phyloP scores from a whole-genome alignment of 495 filamentous ascomycete species.

The Podospora pseudocomata region DNA sequence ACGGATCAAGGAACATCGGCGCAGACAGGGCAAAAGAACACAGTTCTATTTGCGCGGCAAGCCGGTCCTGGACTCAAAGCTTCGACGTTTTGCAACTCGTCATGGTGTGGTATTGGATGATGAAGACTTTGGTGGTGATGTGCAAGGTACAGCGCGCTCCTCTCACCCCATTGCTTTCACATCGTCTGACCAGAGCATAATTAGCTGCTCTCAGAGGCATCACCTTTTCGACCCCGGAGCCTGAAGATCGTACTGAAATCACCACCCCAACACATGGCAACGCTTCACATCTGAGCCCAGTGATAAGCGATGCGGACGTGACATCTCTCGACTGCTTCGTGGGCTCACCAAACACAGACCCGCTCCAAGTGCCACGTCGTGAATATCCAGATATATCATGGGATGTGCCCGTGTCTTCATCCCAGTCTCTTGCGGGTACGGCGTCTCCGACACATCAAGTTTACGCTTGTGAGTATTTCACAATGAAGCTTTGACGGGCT shows the following conservation, averaged over 20 bases:
- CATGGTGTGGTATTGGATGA: neutral
- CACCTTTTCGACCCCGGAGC: neutral
- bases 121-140: neutral
- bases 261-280: neutral
- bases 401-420: neutral
- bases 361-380: no score
- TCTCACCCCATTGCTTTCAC: neutral
- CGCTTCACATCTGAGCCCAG: neutral
- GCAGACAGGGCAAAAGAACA: slow-evolving; percentile 19
- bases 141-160: neutral
- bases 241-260: neutral
- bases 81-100: slow-evolving; percentile 23
- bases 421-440: neutral
- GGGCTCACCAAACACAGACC: neutral
- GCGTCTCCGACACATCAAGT: neutral
- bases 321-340: neutral
- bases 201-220: neutral
- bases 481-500: neutral
- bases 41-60: slow-evolving; percentile 17
- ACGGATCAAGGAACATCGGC: slow-evolving; percentile 20
- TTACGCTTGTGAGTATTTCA: neutral
- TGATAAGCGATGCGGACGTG: neutral
- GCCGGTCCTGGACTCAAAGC: slow-evolving; percentile 15
- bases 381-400: neutral
- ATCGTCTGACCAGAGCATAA: neutral